Evolutionary conservation across 257 asterid genomes (phyloP).

Genomic region (Gentiana dahurica): DNA sequence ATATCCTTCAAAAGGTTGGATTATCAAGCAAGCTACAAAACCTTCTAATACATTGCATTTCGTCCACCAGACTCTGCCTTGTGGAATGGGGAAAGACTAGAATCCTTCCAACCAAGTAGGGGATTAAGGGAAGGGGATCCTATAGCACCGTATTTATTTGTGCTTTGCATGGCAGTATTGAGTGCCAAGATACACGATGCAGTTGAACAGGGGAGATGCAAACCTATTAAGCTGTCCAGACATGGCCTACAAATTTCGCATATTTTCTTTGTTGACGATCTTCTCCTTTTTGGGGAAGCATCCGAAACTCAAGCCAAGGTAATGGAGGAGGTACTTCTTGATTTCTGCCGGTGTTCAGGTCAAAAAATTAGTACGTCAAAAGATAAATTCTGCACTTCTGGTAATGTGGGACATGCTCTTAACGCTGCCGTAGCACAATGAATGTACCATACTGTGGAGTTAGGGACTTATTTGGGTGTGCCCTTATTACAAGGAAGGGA

Average conservation of each 20-base stretch:
- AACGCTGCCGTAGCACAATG: too few species aligned
- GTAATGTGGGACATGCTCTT: too few species aligned
- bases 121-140: background rate
- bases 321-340: too few species aligned
- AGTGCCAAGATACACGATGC: background rate
- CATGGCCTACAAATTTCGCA: too few species aligned
- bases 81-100: background rate
- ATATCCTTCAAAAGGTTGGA: background rate
- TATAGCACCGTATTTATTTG: too few species aligned
- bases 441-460: background rate
- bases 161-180: background rate
- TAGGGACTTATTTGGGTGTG: background rate
- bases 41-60: too few species aligned
- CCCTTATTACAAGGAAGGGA: background rate
- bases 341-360: too few species aligned
- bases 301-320: too few species aligned
- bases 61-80: background rate
- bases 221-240: too few species aligned
- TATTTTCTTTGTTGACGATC: too few species aligned
- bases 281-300: too few species aligned
- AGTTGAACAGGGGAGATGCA: background rate
- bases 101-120: background rate
- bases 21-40: background rate
- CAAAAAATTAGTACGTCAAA: background rate
- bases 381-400: too few species aligned